A percentile compares a stretch with the other conserved stretches of the same genome.
phyloP scores from a whole-genome alignment of 768 basidiomycete species.

The Cubamyces lactineus region DNA sequence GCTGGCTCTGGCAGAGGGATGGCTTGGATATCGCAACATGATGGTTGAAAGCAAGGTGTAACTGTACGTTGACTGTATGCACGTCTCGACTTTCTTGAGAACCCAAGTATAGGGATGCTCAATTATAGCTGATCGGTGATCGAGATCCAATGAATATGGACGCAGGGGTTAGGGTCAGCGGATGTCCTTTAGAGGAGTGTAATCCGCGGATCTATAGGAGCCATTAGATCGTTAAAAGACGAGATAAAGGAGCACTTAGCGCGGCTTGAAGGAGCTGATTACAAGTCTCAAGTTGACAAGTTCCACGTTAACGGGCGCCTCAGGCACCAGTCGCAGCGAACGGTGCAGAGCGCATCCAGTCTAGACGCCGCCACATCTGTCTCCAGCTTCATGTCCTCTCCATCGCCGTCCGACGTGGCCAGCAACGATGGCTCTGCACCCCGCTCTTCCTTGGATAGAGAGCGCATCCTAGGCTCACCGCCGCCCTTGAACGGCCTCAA shows the following conservation, averaged over 20 bases:
- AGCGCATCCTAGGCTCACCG: conserved; percentile 27
- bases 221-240: not conserved
- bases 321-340: not conserved
- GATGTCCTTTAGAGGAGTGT: not conserved
- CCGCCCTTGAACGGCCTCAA: conserved; percentile 35
- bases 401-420: conserved; percentile 22
- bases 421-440: conserved; percentile 17
- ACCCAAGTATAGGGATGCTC: not conserved
- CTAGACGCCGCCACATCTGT: conserved; percentile 9
- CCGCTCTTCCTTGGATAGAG: conserved; percentile 35
- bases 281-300: not conserved
- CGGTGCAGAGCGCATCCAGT: not conserved
- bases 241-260: not conserved
- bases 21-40: not conserved
- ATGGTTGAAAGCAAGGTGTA: not conserved
- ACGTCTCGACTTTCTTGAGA: not conserved
- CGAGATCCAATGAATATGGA: not conserved
- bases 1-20: not conserved
- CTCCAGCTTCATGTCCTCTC: conserved; percentile 20
- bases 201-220: not conserved
- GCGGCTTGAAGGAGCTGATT: not conserved
- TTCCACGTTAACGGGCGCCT: not conserved
- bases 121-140: conserved; percentile 18
- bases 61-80: not conserved
- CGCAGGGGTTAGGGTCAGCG: not conserved